Percentiles rank a stretch among this genome's conserved stretches.
These are phyloP conservation scores for Gossypium davidsonii DNA, from an alignment of 441 rosid genomes.

Conservation along the genomic window DNA sequence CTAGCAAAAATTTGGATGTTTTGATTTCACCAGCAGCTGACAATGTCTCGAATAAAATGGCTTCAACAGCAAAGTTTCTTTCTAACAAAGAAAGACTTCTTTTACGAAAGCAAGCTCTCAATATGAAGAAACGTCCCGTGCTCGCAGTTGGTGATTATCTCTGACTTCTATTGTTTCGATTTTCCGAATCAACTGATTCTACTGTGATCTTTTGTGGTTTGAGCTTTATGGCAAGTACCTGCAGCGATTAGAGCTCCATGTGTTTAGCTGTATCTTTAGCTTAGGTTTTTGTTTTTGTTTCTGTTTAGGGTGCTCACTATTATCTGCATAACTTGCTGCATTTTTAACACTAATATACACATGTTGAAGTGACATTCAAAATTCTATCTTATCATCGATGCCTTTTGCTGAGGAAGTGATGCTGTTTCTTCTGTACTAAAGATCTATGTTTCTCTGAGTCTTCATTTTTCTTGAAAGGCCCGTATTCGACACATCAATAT, in stretches of 20 bases:
- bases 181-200: background rate
- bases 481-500: background rate
- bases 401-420: background rate
- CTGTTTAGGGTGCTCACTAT: background rate
- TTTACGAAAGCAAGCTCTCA: slow-evolving; percentile 66
- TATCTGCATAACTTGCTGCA: background rate
- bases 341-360: background rate
- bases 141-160: slow-evolving; percentile 54
- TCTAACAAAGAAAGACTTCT: slow-evolving; percentile 77
- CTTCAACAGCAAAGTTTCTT: slow-evolving; percentile 33
- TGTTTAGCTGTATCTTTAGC: background rate
- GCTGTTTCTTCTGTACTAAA: background rate
- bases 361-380: slow-evolving; percentile 6
- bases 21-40: slow-evolving; percentile 18
- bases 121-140: slow-evolving; percentile 57
- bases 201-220: background rate
- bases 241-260: background rate
- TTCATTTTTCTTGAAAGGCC: background rate
- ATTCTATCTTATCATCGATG: background rate
- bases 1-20: slow-evolving; percentile 16
- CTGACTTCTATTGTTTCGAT: background rate
- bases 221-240: background rate
- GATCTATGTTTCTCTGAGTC: background rate
- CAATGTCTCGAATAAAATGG: slow-evolving; percentile 24
- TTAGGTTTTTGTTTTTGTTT: background rate